Evolutionary conservation across 2,329 filamentous ascomycete genomes (phyloP).

Genomic region (Coniella vitis): DNA sequence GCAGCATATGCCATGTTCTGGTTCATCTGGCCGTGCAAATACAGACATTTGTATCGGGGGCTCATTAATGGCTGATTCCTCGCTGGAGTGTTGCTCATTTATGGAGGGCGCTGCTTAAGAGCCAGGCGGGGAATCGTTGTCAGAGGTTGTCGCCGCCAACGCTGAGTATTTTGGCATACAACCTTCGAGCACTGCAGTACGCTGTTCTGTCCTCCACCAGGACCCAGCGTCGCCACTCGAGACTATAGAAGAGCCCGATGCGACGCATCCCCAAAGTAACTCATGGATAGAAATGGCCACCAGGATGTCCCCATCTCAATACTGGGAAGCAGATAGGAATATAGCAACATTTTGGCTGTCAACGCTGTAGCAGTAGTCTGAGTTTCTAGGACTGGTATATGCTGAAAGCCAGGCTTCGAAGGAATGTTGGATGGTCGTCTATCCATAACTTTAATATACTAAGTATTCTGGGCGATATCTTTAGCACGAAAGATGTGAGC

Average conservation of each 20-base stretch:
- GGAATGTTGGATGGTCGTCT: too few species aligned
- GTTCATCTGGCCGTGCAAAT: conserved; percentile 16
- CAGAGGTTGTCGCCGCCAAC: conserved; percentile 4
- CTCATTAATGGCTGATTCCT: conserved; percentile 11
- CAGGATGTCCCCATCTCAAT: too few species aligned
- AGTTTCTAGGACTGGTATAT: too few species aligned
- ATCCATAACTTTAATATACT: too few species aligned
- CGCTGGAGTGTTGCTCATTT: conserved; percentile 5
- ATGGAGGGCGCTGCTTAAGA: background rate
- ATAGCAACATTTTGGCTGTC: too few species aligned
- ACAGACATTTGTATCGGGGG: conserved; percentile 16
- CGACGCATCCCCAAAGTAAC: background rate
- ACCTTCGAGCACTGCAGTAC: background rate
- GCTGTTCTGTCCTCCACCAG: background rate
- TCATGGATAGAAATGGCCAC: too few species aligned
- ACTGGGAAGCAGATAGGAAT: too few species aligned
- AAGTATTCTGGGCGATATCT: too few species aligned
- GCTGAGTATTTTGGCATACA: background rate
- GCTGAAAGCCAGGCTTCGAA: too few species aligned
- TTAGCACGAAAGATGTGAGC: too few species aligned
- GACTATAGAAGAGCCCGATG: conserved; percentile 10
- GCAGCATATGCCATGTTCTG: background rate
- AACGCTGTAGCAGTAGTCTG: too few species aligned
- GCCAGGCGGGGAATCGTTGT: conserved; percentile 4
- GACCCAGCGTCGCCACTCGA: background rate